Conservation (phyloP, 495 filamentous ascomycete genomes). For the Glarea lozoyensis region DNA sequence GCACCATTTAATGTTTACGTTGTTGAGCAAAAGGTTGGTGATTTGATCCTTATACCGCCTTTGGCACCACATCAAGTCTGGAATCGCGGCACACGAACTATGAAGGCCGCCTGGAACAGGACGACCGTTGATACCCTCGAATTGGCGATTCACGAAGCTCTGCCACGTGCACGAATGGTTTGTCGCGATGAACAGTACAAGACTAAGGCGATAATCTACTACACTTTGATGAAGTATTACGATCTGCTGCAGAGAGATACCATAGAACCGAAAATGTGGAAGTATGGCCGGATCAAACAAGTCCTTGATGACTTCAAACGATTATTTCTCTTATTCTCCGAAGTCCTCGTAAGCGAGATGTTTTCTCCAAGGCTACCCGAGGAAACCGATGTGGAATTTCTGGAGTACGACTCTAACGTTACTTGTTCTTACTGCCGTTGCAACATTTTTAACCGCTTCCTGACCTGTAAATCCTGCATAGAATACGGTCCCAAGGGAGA, state of each 20-base stretch:
- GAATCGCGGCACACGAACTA: slow-evolving; percentile 90
- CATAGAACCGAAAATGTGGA: slow-evolving; percentile 24
- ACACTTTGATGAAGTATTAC: slow-evolving; percentile 70
- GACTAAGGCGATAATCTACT: slow-evolving; percentile 91
- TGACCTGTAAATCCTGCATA: slow-evolving; percentile 78
- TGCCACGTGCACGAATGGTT: slow-evolving; percentile 80
- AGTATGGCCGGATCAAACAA: slow-evolving; percentile 51
- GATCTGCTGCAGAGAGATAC: slow-evolving; percentile 45
- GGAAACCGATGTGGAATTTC: slow-evolving; percentile 58
- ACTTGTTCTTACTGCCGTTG: slow-evolving; percentile 93
- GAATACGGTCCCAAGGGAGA: slow-evolving; percentile 42
- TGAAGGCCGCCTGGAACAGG: slow-evolving; percentile 98
- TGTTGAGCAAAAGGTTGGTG: slow-evolving; percentile 85
- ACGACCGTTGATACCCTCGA: slow-evolving; percentile 86
- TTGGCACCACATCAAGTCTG: slow-evolving; percentile 97
- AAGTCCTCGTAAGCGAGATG: slow-evolving; percentile 75
- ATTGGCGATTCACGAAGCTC: slow-evolving; percentile 73
- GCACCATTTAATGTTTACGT: slow-evolving; percentile 89
- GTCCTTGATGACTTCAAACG: slow-evolving; percentile 69
- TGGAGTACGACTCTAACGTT: slow-evolving; percentile 77
- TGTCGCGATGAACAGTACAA: slow-evolving; percentile 99
- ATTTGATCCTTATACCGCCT: slow-evolving; percentile 93
- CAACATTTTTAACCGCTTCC: slow-evolving; percentile 95
- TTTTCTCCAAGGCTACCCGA: slow-evolving; percentile 54
- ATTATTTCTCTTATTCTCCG: slow-evolving; percentile 66